These are phyloP conservation scores for Trametes villosa DNA, from an alignment of 768 basidiomycete genomes.

Conservation along the genomic window DNA sequence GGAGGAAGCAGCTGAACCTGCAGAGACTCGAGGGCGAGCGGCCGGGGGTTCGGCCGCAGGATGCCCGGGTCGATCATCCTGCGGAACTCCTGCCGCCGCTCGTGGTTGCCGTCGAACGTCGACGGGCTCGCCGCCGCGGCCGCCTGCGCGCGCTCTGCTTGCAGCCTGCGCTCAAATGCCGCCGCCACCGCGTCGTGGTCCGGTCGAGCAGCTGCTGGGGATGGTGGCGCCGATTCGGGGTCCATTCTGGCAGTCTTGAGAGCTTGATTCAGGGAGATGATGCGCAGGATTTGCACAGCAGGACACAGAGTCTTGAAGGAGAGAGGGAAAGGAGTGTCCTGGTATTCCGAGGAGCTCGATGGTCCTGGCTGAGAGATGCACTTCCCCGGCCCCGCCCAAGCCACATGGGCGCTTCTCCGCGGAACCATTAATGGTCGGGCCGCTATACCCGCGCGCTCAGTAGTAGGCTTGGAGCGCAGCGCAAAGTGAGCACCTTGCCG, in stretches of 20 bases:
- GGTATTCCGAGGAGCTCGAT: slow-evolving; percentile 6
- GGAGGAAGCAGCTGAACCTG: slow-evolving; percentile 48
- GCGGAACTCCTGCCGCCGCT: slow-evolving; percentile 71
- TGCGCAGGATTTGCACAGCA: neutral
- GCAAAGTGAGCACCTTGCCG: too few species aligned
- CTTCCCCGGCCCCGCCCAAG: neutral
- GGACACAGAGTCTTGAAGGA: too few species aligned
- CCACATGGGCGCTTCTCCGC: neutral
- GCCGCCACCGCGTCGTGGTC: slow-evolving; percentile 32
- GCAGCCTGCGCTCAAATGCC: slow-evolving; percentile 34
- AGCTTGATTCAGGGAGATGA: neutral
- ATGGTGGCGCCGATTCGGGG: neutral
- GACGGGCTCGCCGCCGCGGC: slow-evolving; percentile 20
- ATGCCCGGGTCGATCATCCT: slow-evolving; percentile 83
- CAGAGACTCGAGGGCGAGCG: slow-evolving; percentile 61
- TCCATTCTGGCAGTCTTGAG: neutral
- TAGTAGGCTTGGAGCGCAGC: too few species aligned
- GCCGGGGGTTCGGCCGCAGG: slow-evolving; percentile 66
- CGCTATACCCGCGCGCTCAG: too few species aligned
- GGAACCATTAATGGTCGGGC: neutral
- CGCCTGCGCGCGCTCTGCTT: slow-evolving; percentile 23
- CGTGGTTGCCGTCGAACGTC: slow-evolving; percentile 53
- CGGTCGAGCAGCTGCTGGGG: slow-evolving; percentile 21
- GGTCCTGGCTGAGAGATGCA: neutral
- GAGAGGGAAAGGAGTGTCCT: neutral